These are phyloP conservation scores for Hypomyces rosellus DNA, from an alignment of 2,329 filamentous ascomycete genomes.

Conservation along the genomic window DNA sequence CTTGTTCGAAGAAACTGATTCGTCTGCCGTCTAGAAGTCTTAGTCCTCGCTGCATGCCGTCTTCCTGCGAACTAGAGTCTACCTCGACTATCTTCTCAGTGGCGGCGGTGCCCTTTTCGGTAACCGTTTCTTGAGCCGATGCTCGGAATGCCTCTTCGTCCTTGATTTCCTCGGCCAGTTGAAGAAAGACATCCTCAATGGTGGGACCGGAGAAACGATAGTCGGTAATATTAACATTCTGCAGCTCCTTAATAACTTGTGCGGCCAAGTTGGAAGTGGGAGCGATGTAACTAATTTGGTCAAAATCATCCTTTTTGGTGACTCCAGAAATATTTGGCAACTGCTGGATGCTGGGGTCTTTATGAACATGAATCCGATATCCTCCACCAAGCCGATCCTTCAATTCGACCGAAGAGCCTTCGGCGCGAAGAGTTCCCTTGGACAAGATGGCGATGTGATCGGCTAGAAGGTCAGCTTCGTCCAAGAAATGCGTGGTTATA, in stretches of 20 bases:
- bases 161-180: conserved; percentile 72
- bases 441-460: conserved; percentile 87
- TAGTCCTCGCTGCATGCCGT: conserved; percentile 30
- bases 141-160: conserved; percentile 37
- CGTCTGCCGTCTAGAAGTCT: conserved; percentile 61
- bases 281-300: conserved; percentile 68
- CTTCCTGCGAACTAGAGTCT: conserved; percentile 17
- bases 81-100: conserved; percentile 4
- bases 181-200: conserved; percentile 87
- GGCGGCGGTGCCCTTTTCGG: conserved; percentile 11
- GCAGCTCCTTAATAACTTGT: conserved; percentile 61
- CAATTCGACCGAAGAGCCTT: conserved; percentile 78
- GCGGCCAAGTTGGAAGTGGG: conserved; percentile 65
- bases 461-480: conserved; percentile 83
- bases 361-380: conserved; percentile 72
- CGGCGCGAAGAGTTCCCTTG: conserved; percentile 72
- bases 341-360: conserved; percentile 43
- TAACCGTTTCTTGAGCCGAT: conserved; percentile 15
- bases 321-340: conserved; percentile 50
- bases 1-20: conserved; percentile 65
- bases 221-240: conserved; percentile 60
- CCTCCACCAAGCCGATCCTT: conserved; percentile 78
- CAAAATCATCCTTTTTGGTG: conserved; percentile 54
- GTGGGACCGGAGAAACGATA: conserved; percentile 85
- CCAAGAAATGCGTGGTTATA: conserved; percentile 86